These are phyloP conservation scores for Aspergillus sp. DNA, from an alignment of 2,329 filamentous ascomycete species.

Conservation along the genomic window DNA sequence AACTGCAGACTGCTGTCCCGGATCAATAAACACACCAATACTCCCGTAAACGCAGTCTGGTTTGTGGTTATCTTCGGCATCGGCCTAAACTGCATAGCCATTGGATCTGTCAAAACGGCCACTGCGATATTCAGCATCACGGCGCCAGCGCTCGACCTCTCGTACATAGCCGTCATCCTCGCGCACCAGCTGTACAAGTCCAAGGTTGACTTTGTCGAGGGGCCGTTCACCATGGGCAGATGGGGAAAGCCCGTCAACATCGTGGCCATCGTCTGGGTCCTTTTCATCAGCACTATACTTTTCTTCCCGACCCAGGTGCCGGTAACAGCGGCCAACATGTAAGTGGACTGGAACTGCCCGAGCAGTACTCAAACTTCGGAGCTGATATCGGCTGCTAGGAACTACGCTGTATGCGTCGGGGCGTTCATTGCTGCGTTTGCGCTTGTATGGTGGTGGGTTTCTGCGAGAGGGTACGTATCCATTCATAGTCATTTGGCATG, in stretches of 20 bases:
- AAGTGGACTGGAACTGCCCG: conserved; percentile 5
- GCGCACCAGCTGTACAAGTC: conserved; percentile 47
- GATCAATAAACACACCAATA: conserved; percentile 46
- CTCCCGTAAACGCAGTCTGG: conserved; percentile 56
- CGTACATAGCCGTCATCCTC: conserved; percentile 52
- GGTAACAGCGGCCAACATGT: conserved; percentile 43
- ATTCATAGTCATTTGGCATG: too few relatives aligned
- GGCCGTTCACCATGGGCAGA: conserved; percentile 48
- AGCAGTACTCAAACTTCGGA: neutral
- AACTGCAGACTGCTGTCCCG: conserved; percentile 40
- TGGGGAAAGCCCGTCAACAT: conserved; percentile 49
- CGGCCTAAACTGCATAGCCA: conserved; percentile 41
- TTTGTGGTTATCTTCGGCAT: conserved; percentile 51
- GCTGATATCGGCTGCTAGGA: conserved; percentile 23
- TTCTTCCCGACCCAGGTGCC: conserved; percentile 44
- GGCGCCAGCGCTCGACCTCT: conserved; percentile 43
- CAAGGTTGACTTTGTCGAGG: conserved; percentile 45
- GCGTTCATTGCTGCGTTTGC: conserved; percentile 42
- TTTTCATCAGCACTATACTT: conserved; percentile 54
- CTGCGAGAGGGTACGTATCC: conserved; percentile 28
- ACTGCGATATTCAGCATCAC: conserved; percentile 46
- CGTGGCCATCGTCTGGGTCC: conserved; percentile 51
- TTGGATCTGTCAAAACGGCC: conserved; percentile 35
- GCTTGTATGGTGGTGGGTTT: conserved; percentile 40
- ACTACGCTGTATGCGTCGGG: conserved; percentile 41